Percentiles rank a stretch among this genome's conserved stretches.
Conservation (phyloP, 768 basidiomycete species). For the Hygrophorus russula region DNA sequence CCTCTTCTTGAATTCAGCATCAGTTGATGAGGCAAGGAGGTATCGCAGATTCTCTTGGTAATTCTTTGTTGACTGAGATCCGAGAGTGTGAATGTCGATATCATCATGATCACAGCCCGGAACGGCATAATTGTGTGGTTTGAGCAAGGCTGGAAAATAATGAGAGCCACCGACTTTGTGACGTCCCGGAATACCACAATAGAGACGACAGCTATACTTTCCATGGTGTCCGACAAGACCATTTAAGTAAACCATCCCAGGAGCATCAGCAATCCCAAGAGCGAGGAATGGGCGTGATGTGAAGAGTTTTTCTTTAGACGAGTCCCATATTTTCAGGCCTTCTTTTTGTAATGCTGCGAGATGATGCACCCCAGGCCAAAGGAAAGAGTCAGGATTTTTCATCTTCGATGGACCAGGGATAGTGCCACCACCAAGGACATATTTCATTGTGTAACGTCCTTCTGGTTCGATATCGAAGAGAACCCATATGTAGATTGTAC, state of each 20-base stretch:
- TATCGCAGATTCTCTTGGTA: slow-evolving; percentile 8
- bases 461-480: slow-evolving; percentile 20
- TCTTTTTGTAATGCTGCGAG: slow-evolving; percentile 17
- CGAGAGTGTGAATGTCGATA: slow-evolving; percentile 10
- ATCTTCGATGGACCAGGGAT: slow-evolving; percentile 28
- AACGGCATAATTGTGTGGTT: slow-evolving; percentile 16
- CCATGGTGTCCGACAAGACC: slow-evolving; percentile 26
- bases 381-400: slow-evolving; percentile 21
- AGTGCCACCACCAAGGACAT: slow-evolving; percentile 21
- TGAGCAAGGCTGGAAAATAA: slow-evolving; percentile 23
- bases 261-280: slow-evolving; percentile 22
- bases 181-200: slow-evolving; percentile 18
- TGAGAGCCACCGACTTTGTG: slow-evolving; percentile 16
- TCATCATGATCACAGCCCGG: slow-evolving; percentile 15
- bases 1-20: slow-evolving; percentile 11
- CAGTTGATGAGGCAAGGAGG: slow-evolving; percentile 14
- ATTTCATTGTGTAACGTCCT: slow-evolving; percentile 19
- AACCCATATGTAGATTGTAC: slow-evolving; percentile 26
- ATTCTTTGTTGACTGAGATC: slow-evolving; percentile 1
- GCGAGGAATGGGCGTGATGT: slow-evolving; percentile 12
- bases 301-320: neutral
- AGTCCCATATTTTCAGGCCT: slow-evolving; percentile 15
- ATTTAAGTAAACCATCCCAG: slow-evolving; percentile 19
- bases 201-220: slow-evolving; percentile 22
- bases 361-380: slow-evolving; percentile 23